Base-by-base conservation (phyloP, 1,139 yeast species). In the Suhomyces bolitotheri region DNA sequence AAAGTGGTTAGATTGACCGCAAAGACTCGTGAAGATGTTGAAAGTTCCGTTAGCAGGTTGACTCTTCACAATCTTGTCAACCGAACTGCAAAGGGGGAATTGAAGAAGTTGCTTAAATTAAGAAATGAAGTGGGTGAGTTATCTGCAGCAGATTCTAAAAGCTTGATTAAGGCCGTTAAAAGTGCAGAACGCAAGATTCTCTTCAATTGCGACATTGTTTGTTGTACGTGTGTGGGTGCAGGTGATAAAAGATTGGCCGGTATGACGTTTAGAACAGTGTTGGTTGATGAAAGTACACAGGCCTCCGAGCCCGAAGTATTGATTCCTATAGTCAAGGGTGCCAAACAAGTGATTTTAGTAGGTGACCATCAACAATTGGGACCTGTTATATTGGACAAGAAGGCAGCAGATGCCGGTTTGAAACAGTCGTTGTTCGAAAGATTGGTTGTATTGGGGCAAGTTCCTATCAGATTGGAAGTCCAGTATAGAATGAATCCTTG, bases 281-380 rank as follows among this genome's bases (percentile, higher is more conserved):
- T 90, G 42, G 83, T 90, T 40, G 97, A 90, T 62, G 97, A 90
- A 64, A 82, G 89, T 54, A 88, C 97, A 0, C 97, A 90, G 61
- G 94, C 97, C 1, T 78, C 92, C 1, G 97, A 90, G 58, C 96
- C 97, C 0, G 96, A 88, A 58, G 79, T 85, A 50, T 69, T 90
- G 51, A 87, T 90, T 43, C 96, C 97, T 7, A 78, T 89, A 30
- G 90, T 84, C 2, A 84, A 82, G 49, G 96, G 96, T 20, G 88
- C 95, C 37, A 84, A 84, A 54, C 96, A 89, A 55, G 89, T 88
- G 4, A 78, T 89, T 32, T 66, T 90, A 19, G 96, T 90, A 32
- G 97, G 97, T 51, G 97, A 90, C 57, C 97, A 90, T 59, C 94
- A 87, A 63, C 97, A 90, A 64, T 67, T 89, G 48, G 97, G 97